Percentiles rank a stretch among this genome's conserved stretches.
These are phyloP conservation scores for Albugo candida DNA, from an alignment of 352 stramenopile genomes.

Conservation along the genomic window DNA sequence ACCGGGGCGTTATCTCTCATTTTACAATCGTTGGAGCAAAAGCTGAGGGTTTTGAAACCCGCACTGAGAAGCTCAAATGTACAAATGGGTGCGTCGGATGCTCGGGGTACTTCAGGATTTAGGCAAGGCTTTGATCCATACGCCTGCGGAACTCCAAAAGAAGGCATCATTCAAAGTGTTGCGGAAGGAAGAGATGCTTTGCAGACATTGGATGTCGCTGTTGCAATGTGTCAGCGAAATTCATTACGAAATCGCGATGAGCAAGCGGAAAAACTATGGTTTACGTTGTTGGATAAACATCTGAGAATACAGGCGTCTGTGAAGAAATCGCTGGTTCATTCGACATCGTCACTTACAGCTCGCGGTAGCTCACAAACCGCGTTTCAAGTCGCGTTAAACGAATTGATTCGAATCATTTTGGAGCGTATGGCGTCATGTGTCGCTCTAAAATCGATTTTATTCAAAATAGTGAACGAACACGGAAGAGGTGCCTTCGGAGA, in stretches of 20 bases:
- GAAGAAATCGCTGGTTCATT: slow-evolving; percentile 71
- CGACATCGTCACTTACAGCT: slow-evolving; percentile 35
- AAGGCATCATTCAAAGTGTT: slow-evolving; percentile 71
- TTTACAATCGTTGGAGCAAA: slow-evolving; percentile 82
- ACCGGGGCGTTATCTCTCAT: slow-evolving; percentile 85
- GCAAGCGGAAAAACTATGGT: slow-evolving; percentile 88
- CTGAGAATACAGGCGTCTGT: slow-evolving; percentile 85
- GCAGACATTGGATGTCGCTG: slow-evolving; percentile 77
- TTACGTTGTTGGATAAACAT: slow-evolving; percentile 86
- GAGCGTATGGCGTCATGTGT: slow-evolving; percentile 88
- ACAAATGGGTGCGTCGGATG: not conserved
- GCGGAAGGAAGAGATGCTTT: slow-evolving; percentile 60
- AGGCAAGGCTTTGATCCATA: slow-evolving; percentile 7
- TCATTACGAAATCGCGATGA: slow-evolving; percentile 64
- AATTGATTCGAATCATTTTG: slow-evolving; percentile 86
- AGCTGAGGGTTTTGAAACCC: slow-evolving; percentile 81
- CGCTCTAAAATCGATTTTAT: slow-evolving; percentile 83
- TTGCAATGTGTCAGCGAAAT: slow-evolving; percentile 90
- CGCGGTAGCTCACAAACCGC: slow-evolving; percentile 42
- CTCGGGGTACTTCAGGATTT: not conserved
- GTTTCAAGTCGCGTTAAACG: slow-evolving; percentile 78
- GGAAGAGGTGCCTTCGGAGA: slow-evolving; percentile 84
- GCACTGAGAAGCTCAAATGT: slow-evolving; percentile 22
- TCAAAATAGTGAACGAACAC: slow-evolving; percentile 91
- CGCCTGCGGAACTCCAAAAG: slow-evolving; percentile 16